phyloP scores from a whole-genome alignment of 1,284 basidiomycete species.

The Inonotus hispidus region DNA sequence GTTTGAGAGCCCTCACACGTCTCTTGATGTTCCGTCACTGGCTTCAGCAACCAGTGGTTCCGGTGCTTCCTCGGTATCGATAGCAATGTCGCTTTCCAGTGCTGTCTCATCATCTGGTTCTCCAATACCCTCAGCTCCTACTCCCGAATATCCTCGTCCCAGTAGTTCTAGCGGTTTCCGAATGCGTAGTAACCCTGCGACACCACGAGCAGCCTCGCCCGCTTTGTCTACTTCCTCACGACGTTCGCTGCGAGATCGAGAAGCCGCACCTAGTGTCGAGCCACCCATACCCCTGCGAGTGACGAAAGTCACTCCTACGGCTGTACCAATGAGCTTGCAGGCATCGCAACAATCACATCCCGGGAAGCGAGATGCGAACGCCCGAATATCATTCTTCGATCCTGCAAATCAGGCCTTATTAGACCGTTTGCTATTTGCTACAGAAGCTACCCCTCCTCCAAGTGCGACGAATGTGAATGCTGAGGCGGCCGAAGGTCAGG shows the following conservation, averaged over 20 bases:
- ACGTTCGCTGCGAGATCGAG: constrained; percentile 9
- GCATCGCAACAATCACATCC: constrained; percentile 20
- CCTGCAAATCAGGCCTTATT: constrained; percentile 65
- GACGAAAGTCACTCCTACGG: not conserved
- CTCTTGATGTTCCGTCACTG: constrained; percentile 27
- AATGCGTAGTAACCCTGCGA: constrained; percentile 4
- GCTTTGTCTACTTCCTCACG: constrained; percentile 12
- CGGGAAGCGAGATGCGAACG: constrained; percentile 52
- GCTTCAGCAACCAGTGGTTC: constrained; percentile 24
- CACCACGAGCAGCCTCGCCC: constrained; percentile 12
- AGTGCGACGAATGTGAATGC: constrained; percentile 21
- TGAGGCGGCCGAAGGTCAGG: constrained; percentile 27
- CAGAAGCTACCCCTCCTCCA: constrained; percentile 4
- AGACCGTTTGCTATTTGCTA: constrained; percentile 57
- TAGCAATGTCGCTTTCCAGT: constrained; percentile 20
- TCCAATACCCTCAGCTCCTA: not conserved
- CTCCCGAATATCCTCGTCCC: not conserved
- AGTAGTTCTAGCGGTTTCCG: not conserved
- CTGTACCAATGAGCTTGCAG: not conserved
- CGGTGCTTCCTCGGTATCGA: constrained; percentile 25
- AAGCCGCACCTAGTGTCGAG: not conserved
- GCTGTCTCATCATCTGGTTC: constrained; percentile 16
- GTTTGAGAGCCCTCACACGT: constrained; percentile 20
- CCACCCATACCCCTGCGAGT: constrained; percentile 7
- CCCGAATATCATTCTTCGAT: constrained; percentile 76